These are phyloP conservation scores for Odontarrhena argentea DNA, from an alignment of 345 rosid species.

Conservation along the genomic window DNA sequence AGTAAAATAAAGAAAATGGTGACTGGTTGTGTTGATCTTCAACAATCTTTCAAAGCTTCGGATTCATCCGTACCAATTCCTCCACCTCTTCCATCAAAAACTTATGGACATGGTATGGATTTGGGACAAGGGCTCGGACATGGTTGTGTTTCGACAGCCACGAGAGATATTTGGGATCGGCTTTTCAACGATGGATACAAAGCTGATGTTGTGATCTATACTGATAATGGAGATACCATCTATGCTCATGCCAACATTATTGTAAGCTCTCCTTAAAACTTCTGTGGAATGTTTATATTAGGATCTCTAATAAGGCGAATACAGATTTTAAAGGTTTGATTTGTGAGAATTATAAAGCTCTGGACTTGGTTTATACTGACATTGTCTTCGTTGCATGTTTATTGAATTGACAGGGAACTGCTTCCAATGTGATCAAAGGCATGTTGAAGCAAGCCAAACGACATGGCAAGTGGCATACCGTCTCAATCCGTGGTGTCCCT, in stretches of 20 bases:
- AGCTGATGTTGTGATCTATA: constrained; percentile 63
- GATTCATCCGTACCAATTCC: constrained; percentile 65
- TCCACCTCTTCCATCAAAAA: constrained; percentile 46
- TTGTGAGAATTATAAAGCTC: neutral
- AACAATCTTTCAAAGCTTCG: constrained; percentile 23
- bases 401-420: constrained; percentile 62
- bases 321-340: neutral
- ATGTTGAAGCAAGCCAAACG: constrained; percentile 65
- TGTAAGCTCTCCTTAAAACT: constrained; percentile 48
- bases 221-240: constrained; percentile 56
- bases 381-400: constrained; percentile 18
- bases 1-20: constrained; percentile 32
- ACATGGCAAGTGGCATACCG: constrained; percentile 48
- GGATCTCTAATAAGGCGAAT: neutral
- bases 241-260: constrained; percentile 73
- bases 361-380: constrained; percentile 9
- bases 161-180: constrained; percentile 65
- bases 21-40: constrained; percentile 31
- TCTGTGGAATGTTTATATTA: neutral
- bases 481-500: constrained; percentile 75
- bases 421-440: constrained; percentile 76
- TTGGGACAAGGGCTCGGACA: constrained; percentile 31
- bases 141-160: constrained; percentile 42
- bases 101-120: constrained; percentile 16
- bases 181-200: constrained; percentile 72